Base-by-base conservation (phyloP, 1,284 basidiomycete species). In the Fistulinella cinereoalba region DNA sequence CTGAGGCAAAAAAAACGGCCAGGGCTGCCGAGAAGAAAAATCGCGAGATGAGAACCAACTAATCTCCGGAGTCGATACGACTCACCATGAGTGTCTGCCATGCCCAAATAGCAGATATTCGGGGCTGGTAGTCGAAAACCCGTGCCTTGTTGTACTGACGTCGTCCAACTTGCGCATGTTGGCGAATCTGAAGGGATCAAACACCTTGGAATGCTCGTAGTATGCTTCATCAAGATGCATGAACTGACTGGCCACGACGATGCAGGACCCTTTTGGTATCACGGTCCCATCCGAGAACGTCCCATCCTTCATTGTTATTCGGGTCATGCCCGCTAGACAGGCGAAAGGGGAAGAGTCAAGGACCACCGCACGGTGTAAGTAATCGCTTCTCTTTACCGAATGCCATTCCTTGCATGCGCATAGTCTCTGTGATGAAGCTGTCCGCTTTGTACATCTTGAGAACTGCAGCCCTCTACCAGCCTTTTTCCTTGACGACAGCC, bases 351-450 rank as follows among this genome's bases (percentile, higher is more conserved):
- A n/a, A n/a, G n/a, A n/a, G n/a, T n/a, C n/a, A n/a, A n/a, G n/a
- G n/a, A n/a, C n/a, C n/a, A n/a, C n/a, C n/a, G n/a, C n/a, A n/a
- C n/a, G n/a, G n/a, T 15, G 3, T 11, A 3, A 16, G 13, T 16
- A 2, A 36, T 27, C 9, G 18, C 15, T 16, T 23, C 13, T 8
- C 6, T 22, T 3, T 7, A n/a, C 15, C 23, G 9, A 13, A 33
- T 24, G 44, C 46, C 6, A 68, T 21, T 0, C 67, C 64, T 24
- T 65, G 58, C 10, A 68, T 22, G 3, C 76, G 66, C 46, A 68
- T 65, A 0, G 64, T 61, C 51, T 78, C 76, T 32, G 62, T 66
- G 24, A 78, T 19, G 53, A 79, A 75, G 52, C 76, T 78, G 52
- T 79, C 76, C 4, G 75, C 36, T 51, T 69, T 73, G 27, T 54